These are phyloP conservation scores for Fomitopsis serialis DNA, from an alignment of 768 basidiomycete genomes.

Conservation along the genomic window DNA sequence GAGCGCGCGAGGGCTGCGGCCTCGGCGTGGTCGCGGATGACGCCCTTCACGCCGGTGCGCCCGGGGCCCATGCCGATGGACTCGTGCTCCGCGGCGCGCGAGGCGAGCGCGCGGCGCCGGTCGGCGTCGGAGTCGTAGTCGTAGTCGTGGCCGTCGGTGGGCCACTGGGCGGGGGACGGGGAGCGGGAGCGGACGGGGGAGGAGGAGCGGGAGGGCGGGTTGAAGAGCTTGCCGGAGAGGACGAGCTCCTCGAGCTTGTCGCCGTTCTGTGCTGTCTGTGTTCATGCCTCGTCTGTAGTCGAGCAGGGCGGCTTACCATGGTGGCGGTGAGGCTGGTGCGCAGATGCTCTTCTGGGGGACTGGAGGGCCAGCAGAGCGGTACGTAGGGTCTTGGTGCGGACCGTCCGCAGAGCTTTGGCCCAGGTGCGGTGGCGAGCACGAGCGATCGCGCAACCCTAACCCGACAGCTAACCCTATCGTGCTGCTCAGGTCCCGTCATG, in stretches of 20 bases:
- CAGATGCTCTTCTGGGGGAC: too few relatives aligned
- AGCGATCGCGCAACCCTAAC: too few relatives aligned
- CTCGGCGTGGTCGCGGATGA: conserved; percentile 77
- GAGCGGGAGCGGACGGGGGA: conserved; percentile 66
- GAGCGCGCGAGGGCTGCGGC: conserved; percentile 52
- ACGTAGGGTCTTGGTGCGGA: too few relatives aligned
- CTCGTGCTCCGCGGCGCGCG: conserved; percentile 32
- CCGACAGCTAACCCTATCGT: too few relatives aligned
- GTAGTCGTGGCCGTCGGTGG: conserved; percentile 43
- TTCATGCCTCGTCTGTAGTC: too few relatives aligned
- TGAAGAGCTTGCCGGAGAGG: conserved; percentile 75
- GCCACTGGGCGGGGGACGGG: conserved; percentile 45
- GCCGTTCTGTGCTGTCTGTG: conserved; percentile 13
- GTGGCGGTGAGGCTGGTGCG: too few relatives aligned
- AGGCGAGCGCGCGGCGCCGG: conserved; percentile 22
- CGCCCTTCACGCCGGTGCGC: conserved; percentile 84
- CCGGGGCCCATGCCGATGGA: conserved; percentile 85
- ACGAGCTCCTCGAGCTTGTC: conserved; percentile 63
- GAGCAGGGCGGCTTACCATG: too few relatives aligned
- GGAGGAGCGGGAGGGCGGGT: conserved; percentile 42
- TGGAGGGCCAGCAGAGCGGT: too few relatives aligned
- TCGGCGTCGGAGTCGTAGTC: conserved; percentile 41
- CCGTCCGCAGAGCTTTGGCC: too few relatives aligned
- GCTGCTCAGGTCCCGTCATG: too few relatives aligned
- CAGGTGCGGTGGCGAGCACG: too few relatives aligned